These are phyloP conservation scores for Sporisorium scitamineum DNA, from an alignment of 1,284 basidiomycete species.

Conservation along the genomic window DNA sequence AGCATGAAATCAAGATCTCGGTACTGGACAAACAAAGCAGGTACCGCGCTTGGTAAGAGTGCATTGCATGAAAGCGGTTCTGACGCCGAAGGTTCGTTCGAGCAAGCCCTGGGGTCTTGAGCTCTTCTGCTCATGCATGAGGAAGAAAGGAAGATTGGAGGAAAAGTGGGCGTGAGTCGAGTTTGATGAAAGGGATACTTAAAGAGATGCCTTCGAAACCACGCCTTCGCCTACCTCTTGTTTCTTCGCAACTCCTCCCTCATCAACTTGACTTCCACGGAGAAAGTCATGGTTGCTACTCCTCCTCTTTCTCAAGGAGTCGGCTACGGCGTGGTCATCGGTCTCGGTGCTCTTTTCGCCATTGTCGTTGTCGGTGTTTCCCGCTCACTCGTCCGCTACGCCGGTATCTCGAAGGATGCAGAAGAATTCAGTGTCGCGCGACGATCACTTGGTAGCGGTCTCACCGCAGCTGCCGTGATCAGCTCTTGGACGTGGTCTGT, in stretches of 20 bases:
- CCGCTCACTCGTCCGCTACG: conserved; percentile 46
- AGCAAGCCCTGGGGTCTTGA: neutral
- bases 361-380: conserved; percentile 59
- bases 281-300: conserved; percentile 11
- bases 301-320: conserved; percentile 62
- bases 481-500: conserved; percentile 63
- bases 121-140: neutral
- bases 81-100: neutral
- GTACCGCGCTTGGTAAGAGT: neutral
- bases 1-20: neutral
- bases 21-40: neutral
- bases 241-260: neutral
- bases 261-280: neutral
- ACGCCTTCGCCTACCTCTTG: neutral
- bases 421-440: conserved; percentile 58
- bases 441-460: conserved; percentile 57
- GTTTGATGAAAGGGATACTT: neutral
- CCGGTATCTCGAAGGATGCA: conserved; percentile 47
- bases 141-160: neutral
- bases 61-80: neutral
- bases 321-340: conserved; percentile 67
- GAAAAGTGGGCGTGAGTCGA: neutral
- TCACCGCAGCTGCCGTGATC: conserved; percentile 62
- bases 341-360: conserved; percentile 65
- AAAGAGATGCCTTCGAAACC: neutral